These are phyloP conservation scores for Sporothrix luriei DNA, from an alignment of 2,329 filamentous ascomycete species.

Conservation along the genomic window DNA sequence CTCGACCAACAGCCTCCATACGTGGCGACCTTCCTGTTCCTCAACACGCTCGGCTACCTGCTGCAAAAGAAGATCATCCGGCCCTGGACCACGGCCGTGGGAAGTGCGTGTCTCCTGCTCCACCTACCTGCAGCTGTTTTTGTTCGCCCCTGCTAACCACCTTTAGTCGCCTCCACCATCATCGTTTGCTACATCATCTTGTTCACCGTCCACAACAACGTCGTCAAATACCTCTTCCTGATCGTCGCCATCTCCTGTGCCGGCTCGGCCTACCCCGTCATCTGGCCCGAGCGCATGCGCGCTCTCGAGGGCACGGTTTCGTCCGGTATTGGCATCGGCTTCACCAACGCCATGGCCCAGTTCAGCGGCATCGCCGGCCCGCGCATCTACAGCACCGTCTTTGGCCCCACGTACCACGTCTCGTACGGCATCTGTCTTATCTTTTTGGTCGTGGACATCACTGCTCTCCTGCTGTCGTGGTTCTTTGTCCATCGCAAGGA, in stretches of 20 bases:
- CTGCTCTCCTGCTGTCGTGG: slow-evolving; percentile 38
- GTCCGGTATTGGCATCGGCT: slow-evolving; percentile 47
- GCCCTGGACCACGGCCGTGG: slow-evolving; percentile 46
- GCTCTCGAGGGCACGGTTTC: slow-evolving; percentile 47
- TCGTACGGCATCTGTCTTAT: slow-evolving; percentile 44
- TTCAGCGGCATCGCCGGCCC: slow-evolving; percentile 48
- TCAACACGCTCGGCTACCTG: slow-evolving; percentile 43
- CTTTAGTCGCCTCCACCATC: slow-evolving; percentile 43
- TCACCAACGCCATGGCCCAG: slow-evolving; percentile 49
- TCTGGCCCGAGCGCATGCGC: slow-evolving; percentile 50
- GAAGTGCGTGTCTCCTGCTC: slow-evolving; percentile 40
- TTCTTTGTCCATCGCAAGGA: slow-evolving; percentile 36
- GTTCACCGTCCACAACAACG: slow-evolving; percentile 42
- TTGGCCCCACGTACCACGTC: slow-evolving; percentile 46
- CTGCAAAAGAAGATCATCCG: slow-evolving; percentile 45
- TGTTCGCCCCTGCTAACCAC: not conserved
- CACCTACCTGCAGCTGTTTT: slow-evolving; percentile 31
- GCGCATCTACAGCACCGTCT: slow-evolving; percentile 46
- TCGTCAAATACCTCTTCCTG: slow-evolving; percentile 45
- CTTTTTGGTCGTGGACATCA: slow-evolving; percentile 37
- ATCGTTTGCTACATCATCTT: slow-evolving; percentile 48
- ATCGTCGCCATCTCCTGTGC: slow-evolving; percentile 45
- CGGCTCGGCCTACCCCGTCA: slow-evolving; percentile 48
- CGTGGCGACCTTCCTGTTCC: slow-evolving; percentile 45
- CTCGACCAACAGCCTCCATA: slow-evolving; percentile 43